These are phyloP conservation scores for Eucommia ulmoides DNA, from an alignment of 257 asterid genomes.

Conservation along the genomic window DNA sequence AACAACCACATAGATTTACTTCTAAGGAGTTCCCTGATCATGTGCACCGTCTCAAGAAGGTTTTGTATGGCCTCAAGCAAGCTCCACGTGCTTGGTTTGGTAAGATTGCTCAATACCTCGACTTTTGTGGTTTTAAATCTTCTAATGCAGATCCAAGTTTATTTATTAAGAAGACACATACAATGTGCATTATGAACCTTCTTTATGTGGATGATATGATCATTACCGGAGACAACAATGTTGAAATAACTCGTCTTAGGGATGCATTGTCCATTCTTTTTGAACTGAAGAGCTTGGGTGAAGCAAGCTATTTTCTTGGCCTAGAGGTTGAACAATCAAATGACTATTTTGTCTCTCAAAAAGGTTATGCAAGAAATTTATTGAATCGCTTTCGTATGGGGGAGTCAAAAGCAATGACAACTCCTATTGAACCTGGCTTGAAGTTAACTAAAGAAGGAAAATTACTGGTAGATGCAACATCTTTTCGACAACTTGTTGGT, in stretches of 20 bases:
- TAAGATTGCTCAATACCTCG: slow-evolving; percentile 18
- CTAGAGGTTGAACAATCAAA: too few relatives aligned
- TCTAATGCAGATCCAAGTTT: slow-evolving; percentile 14
- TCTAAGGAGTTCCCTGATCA: too few relatives aligned
- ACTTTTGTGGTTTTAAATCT: slow-evolving; percentile 8
- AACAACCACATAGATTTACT: too few relatives aligned
- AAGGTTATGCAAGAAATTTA: slow-evolving; percentile 3
- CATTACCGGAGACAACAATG: slow-evolving; percentile 4
- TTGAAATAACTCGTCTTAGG: slow-evolving; percentile 7
- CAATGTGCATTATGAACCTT: background rate
- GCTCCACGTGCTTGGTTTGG: slow-evolving; percentile 25
- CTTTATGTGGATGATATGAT: too few relatives aligned
- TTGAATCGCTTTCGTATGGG: slow-evolving; percentile 1
- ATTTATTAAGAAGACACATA: slow-evolving; percentile 10
- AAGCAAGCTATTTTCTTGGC: slow-evolving; percentile 10
- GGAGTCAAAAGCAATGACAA: slow-evolving; percentile 8
- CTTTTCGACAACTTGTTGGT: slow-evolving; percentile 9
- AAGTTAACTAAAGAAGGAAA: slow-evolving; percentile 9
- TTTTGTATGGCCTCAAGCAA: too few relatives aligned
- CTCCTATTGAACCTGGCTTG: slow-evolving; percentile 5
- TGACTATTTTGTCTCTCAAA: slow-evolving; percentile 10
- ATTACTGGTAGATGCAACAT: background rate
- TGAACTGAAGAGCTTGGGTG: slow-evolving; percentile 11
- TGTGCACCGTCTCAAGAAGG: too few relatives aligned
- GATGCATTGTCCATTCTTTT: slow-evolving; percentile 12